A percentile compares a stretch with the other conserved stretches of the same genome.
Conservation (phyloP, 192 early-diverging fungal species). For the Umbelopsis vinacea region DNA sequence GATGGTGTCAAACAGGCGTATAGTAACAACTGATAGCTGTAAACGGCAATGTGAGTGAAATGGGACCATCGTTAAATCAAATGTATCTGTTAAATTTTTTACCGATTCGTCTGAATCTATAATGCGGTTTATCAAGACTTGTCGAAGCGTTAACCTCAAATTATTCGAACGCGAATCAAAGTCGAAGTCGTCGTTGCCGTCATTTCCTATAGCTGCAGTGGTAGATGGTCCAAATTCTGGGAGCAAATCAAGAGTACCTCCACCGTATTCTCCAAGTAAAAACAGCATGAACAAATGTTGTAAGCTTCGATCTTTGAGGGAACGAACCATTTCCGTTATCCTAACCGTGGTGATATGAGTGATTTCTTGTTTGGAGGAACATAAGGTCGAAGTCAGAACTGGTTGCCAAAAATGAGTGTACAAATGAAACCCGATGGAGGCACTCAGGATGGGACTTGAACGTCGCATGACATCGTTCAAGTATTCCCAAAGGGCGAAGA, state of each 20-base stretch:
- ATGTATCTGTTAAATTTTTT: neutral
- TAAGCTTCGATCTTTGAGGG: slow-evolving; percentile 37
- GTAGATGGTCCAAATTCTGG: slow-evolving; percentile 22
- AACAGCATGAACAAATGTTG: slow-evolving; percentile 39
- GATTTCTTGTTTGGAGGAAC: slow-evolving; percentile 32
- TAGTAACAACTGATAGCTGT: slow-evolving; percentile 51
- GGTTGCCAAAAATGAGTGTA: slow-evolving; percentile 45
- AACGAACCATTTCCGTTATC: slow-evolving; percentile 44
- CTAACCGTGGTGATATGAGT: slow-evolving; percentile 35
- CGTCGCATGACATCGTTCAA: slow-evolving; percentile 39
- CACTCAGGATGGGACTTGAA: slow-evolving; percentile 36
- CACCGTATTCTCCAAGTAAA: slow-evolving; percentile 41
- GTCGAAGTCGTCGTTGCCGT: neutral
- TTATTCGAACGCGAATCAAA: neutral
- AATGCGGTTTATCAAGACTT: slow-evolving; percentile 44
- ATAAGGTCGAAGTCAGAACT: slow-evolving; percentile 33
- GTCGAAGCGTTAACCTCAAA: slow-evolving; percentile 42
- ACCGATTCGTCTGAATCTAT: slow-evolving; percentile 37
- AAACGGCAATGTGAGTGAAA: neutral
- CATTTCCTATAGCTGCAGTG: neutral
- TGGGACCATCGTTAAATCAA: neutral
- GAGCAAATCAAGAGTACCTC: slow-evolving; percentile 36
- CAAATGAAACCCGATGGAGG: slow-evolving; percentile 36
- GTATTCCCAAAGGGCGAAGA: slow-evolving; percentile 47
- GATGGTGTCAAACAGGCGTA: slow-evolving; percentile 63